These are phyloP conservation scores for Penicillium decumbens DNA, from an alignment of 2,329 filamentous ascomycete species.

Conservation along the genomic window DNA sequence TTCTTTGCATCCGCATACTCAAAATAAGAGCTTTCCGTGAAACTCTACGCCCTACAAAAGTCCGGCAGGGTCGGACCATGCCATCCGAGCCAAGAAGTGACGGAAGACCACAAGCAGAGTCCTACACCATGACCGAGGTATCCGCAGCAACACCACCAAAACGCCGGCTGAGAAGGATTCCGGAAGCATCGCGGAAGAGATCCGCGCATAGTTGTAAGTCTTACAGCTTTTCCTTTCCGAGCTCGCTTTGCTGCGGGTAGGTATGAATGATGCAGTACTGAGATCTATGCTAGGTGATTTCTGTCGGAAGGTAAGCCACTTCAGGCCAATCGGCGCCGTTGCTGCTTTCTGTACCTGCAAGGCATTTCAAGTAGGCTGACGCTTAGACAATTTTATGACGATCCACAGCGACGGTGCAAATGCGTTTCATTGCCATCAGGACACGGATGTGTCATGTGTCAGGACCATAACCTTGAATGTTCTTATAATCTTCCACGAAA, in stretches of 20 bases:
- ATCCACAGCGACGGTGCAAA: slow-evolving; percentile 33
- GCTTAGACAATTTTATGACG: background rate
- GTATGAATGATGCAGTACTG: slow-evolving; percentile 8
- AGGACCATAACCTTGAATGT: slow-evolving; percentile 33
- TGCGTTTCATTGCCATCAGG: slow-evolving; percentile 32
- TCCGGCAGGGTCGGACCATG: background rate
- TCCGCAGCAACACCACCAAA: slow-evolving; percentile 2
- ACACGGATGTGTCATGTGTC: slow-evolving; percentile 30
- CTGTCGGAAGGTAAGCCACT: slow-evolving; percentile 31
- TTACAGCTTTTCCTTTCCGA: background rate
- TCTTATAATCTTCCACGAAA: slow-evolving; percentile 35
- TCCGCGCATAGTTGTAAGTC: slow-evolving; percentile 8
- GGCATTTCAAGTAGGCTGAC: background rate
- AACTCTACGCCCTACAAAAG: background rate
- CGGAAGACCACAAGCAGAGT: background rate
- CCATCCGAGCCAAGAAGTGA: background rate
- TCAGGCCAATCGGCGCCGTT: background rate
- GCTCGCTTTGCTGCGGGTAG: slow-evolving; percentile 1
- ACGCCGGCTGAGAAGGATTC: slow-evolving; percentile 4
- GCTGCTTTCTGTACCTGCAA: background rate
- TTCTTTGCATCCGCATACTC: slow-evolving; percentile 4
- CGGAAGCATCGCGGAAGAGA: slow-evolving; percentile 6
- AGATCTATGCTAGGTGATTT: slow-evolving; percentile 37
- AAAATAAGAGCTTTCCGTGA: background rate
- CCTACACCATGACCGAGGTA: slow-evolving; percentile 4